Percentiles rank a stretch among this genome's conserved stretches.
Conservation (phyloP, 805 yeast genomes). For the Kazachstania viticola region DNA sequence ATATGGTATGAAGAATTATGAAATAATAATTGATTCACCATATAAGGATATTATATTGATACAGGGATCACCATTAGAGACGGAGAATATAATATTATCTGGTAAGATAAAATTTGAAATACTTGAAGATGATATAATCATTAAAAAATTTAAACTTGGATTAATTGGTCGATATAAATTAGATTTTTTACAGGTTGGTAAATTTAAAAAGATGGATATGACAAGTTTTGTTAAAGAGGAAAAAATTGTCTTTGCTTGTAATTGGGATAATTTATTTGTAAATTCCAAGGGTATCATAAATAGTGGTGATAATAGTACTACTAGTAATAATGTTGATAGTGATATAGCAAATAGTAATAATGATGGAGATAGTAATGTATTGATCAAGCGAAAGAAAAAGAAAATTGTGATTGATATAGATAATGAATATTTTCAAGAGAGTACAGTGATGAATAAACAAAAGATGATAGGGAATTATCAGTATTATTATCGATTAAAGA, state of each 20-base stretch:
- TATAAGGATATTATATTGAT: constrained; percentile 57
- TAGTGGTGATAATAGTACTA: constrained; percentile 10
- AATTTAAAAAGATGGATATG: constrained; percentile 19
- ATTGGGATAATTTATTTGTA: constrained; percentile 51
- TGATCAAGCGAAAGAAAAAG: not conserved
- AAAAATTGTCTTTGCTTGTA: constrained; percentile 52
- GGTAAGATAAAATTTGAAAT: constrained; percentile 57
- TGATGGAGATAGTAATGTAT: not conserved
- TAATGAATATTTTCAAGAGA: not conserved
- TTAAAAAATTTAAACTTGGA: constrained; percentile 49
- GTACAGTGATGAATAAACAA: not conserved
- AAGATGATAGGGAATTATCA: not conserved
- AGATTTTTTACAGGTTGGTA: constrained; percentile 41
- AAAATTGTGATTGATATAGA: too few relatives aligned
- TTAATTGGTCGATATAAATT: constrained; percentile 52
- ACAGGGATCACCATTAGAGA: constrained; percentile 65
- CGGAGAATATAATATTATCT: constrained; percentile 58
- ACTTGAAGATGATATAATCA: constrained; percentile 57
- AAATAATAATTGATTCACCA: constrained; percentile 28
- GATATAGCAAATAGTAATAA: not conserved
- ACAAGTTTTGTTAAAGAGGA: constrained; percentile 38
- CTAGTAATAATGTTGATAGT: not conserved
- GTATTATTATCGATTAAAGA: constrained; percentile 31
- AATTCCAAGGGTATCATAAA: constrained; percentile 23
- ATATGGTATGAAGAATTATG: too few relatives aligned